phyloP scores from a whole-genome alignment of 495 filamentous ascomycete genomes.

The Xylaria telfairii region DNA sequence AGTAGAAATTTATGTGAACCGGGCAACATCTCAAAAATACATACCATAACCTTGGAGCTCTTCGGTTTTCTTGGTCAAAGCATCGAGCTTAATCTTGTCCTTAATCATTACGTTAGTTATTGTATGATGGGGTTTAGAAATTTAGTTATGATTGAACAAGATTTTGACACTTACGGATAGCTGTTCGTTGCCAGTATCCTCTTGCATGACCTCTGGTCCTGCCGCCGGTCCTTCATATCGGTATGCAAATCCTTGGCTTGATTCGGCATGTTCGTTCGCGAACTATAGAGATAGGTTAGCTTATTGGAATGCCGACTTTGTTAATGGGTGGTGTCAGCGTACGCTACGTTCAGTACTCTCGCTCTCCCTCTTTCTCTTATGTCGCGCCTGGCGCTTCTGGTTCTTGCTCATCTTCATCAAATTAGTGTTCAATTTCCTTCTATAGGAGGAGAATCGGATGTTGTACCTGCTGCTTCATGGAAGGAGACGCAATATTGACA shows the following conservation, averaged over 20 bases:
- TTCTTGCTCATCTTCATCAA: not conserved
- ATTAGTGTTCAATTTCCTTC: not conserved
- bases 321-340: not conserved
- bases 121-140: not conserved
- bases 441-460: not conserved
- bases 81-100: not conserved
- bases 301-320: not conserved
- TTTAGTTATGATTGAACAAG: not conserved
- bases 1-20: not conserved
- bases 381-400: not conserved
- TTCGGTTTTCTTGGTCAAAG: constrained; percentile 2
- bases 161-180: not conserved
- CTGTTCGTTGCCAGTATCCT: not conserved
- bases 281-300: not conserved
- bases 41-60: constrained; percentile 19
- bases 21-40: not conserved
- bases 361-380: not conserved
- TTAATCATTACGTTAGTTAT: not conserved
- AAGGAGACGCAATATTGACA: not conserved
- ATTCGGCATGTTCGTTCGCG: not conserved
- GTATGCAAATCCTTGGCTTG: not conserved
- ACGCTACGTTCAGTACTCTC: not conserved
- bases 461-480: not conserved
- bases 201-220: not conserved
- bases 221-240: not conserved